These are phyloP conservation scores for Oxalis stricta DNA, from an alignment of 441 rosid genomes.

Conservation along the genomic window DNA sequence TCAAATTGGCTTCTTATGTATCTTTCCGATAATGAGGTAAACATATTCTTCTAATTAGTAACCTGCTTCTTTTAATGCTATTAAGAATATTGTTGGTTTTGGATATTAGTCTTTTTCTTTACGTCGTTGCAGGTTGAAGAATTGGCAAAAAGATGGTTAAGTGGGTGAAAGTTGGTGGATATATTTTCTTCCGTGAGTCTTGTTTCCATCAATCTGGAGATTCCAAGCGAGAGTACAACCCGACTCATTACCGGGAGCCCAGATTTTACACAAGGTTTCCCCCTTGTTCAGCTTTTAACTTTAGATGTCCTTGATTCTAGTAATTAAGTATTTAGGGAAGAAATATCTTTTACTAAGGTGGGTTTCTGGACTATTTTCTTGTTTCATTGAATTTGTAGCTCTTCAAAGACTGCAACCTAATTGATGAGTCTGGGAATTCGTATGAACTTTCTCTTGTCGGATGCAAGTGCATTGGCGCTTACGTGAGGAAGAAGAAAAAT, in stretches of 20 bases:
- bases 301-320: not conserved
- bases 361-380: not conserved
- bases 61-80: not conserved
- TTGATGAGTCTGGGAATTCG: conserved; percentile 46
- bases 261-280: conserved; percentile 80
- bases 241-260: conserved; percentile 94
- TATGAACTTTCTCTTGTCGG: conserved; percentile 75
- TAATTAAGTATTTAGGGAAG: not conserved
- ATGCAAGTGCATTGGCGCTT: conserved; percentile 94
- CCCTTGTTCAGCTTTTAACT: not conserved
- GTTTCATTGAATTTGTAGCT: conserved; percentile 24
- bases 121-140: conserved; percentile 40
- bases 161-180: conserved; percentile 82
- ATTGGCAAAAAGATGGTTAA: conserved; percentile 65
- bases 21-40: conserved; percentile 89
- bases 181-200: conserved; percentile 87
- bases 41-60: not conserved
- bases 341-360: too few relatives aligned
- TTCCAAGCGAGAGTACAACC: conserved; percentile 56
- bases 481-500: conserved; percentile 83
- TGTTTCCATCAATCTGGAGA: conserved; percentile 95
- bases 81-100: too few relatives aligned
- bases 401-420: conserved; percentile 57
- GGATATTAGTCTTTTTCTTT: not conserved
- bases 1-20: conserved; percentile 96